Base-by-base conservation (phyloP, 2,329 filamentous ascomycete species). In the Magnaporthiopsis incrustans region DNA sequence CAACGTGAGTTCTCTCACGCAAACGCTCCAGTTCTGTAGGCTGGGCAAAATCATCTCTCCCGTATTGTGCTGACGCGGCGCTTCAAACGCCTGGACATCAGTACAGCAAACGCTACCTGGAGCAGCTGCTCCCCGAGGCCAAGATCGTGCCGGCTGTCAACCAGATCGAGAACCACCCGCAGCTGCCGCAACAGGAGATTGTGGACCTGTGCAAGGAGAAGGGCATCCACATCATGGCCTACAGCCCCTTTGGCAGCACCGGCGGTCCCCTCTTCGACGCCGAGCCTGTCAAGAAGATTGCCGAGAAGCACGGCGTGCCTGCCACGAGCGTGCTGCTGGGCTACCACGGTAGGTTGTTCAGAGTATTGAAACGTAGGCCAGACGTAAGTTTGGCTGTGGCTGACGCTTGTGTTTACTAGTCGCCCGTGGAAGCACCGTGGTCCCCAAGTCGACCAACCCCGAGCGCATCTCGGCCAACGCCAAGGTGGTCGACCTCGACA, bases 161-260 rank as follows among this genome's bases (percentile, higher is more conserved):
- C 78, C 87, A 90, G 78, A 89, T 90, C 71, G 88, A 91, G 76
- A 89, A 89, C 79, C 86, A 89, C 78, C 88, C 88, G 18, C 82
- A 82, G 8, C 82, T 90, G 14, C 88, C 88, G 1, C 88, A 92
- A 77, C 82, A 89, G 69, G 86, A 91, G 67, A 85, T 92, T 66
- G 84, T 89, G 66, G 84, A 89, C 67, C 82, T 86, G 69, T 91
- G 87, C 80, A 82, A 82, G 65, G 77, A 81, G 65, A 88, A 89
- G 75, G 85, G 84, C 64, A 90, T 92, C 66, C 83, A 89, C 70
- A 77, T 91, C 71, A 87, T 90, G 68, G 89, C 89, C 22, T 92
- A 92, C 79, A 85, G 82, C 69, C 85, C 85, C n/a, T 77, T 88
- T 0, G 85, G 85, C 53, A 85, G 82, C 77, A 85, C 87, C 5